Conservation (phyloP, 306 rosid species). For the Lathyrus oleraceus region DNA sequence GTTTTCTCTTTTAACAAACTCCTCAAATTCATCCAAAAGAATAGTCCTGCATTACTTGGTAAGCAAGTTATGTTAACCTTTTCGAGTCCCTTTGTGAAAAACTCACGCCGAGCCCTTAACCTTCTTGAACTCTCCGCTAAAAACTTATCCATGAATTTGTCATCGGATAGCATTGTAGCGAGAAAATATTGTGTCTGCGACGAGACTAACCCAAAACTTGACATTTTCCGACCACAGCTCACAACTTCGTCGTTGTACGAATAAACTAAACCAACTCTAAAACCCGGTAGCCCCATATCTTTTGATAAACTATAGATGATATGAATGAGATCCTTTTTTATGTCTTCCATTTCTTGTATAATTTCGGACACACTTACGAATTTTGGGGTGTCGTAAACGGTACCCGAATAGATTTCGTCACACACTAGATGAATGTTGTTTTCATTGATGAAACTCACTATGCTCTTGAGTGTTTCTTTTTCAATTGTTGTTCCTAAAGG, state of each 20-base stretch:
- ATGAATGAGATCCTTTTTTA: slow-evolving; percentile 69
- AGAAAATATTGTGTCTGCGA: slow-evolving; percentile 75
- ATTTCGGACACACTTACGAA: slow-evolving; percentile 67
- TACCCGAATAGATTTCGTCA: slow-evolving; percentile 85
- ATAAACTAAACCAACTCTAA: slow-evolving; percentile 81
- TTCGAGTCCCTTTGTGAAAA: slow-evolving; percentile 58
- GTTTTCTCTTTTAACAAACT: slow-evolving; percentile 53
- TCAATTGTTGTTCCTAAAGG: slow-evolving; percentile 74
- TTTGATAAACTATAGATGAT: slow-evolving; percentile 76
- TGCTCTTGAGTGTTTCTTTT: slow-evolving; percentile 53
- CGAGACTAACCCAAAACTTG: slow-evolving; percentile 83
- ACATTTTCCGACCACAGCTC: slow-evolving; percentile 62
- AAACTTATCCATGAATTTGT: slow-evolving; percentile 46
- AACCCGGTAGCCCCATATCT: slow-evolving; percentile 90
- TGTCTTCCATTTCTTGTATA: slow-evolving; percentile 43
- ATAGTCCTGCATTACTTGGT: slow-evolving; percentile 75
- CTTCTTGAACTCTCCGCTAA: slow-evolving; percentile 58
- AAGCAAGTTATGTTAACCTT: slow-evolving; percentile 61
- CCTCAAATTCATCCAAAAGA: slow-evolving; percentile 80
- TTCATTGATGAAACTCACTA: slow-evolving; percentile 63
- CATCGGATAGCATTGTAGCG: slow-evolving; percentile 63
- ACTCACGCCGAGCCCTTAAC: slow-evolving; percentile 40
- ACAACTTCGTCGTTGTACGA: slow-evolving; percentile 76
- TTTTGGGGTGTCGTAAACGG: slow-evolving; percentile 50
- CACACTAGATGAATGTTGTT: slow-evolving; percentile 78